phyloP scores from a whole-genome alignment of 163 green algal species.

The Chlorella variabilis region DNA sequence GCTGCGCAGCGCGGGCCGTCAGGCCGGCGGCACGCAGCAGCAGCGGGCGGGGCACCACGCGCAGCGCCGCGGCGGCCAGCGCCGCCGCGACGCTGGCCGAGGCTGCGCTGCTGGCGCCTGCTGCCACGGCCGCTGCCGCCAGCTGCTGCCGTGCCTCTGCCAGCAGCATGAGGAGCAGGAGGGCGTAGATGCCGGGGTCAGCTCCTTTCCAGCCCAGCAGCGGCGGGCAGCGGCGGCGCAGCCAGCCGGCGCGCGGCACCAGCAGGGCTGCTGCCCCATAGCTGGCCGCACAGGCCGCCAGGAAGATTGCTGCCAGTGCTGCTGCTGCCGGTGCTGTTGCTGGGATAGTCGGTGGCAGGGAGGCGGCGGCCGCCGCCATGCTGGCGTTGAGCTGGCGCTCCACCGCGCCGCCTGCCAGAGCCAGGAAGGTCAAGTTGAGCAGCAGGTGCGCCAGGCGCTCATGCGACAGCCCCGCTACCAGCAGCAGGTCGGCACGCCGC shows the following conservation, averaged over 20 bases:
- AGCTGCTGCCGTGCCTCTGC: neutral
- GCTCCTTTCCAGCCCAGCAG: neutral
- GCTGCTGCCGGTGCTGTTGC: neutral
- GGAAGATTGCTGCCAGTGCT: neutral
- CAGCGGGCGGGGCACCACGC: neutral
- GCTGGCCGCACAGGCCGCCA: neutral
- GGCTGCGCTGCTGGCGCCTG: neutral
- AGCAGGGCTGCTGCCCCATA: neutral
- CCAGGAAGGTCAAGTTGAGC: neutral
- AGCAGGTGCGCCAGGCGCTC: neutral
- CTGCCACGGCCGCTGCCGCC: neutral
- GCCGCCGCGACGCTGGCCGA: neutral
- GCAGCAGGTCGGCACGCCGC: neutral
- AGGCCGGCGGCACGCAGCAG: neutral
- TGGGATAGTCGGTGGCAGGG: no score
- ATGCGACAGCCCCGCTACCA: neutral
- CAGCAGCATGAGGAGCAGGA: neutral
- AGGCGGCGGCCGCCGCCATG: no score
- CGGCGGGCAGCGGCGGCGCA: neutral
- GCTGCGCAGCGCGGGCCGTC: neutral
- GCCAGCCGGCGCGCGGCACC: neutral
- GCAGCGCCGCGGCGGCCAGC: neutral
- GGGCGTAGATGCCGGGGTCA: neutral
- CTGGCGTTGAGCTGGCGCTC: conserved; percentile 9
- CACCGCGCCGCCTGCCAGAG: neutral